These are phyloP conservation scores for Leccinum rimulosum DNA, from an alignment of 768 basidiomycete genomes.

Conservation along the genomic window DNA sequence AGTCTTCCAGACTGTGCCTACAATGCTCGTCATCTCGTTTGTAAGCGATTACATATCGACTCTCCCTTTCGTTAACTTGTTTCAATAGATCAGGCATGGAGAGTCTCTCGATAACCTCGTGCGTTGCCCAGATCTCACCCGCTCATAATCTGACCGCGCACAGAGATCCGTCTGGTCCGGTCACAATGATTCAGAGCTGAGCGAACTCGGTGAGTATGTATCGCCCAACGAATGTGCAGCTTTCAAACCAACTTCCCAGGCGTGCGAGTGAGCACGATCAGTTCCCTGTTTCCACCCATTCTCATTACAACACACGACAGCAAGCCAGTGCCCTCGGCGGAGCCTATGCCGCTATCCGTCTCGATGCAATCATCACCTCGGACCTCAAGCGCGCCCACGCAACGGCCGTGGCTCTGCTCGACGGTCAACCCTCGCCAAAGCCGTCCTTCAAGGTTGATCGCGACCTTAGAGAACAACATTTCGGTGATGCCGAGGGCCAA, in stretches of 20 bases:
- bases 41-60: conserved; percentile 13
- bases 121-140: not conserved
- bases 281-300: not conserved
- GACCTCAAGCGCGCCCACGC: conserved; percentile 60
- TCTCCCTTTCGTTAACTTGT: not conserved
- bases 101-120: conserved; percentile 79
- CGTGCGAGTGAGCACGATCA: conserved; percentile 43
- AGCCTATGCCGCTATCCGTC: conserved; percentile 44
- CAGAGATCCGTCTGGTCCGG: conserved; percentile 67
- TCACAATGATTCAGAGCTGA: conserved; percentile 69
- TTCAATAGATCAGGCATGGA: conserved; percentile 63
- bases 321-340: conserved; percentile 65
- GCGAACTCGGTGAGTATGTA: conserved; percentile 62
- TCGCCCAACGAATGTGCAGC: not conserved
- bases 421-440: conserved; percentile 45
- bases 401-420: conserved; percentile 57
- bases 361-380: conserved; percentile 64
- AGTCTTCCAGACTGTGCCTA: not conserved
- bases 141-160: not conserved
- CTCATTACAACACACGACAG: conserved; percentile 29
- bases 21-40: conserved; percentile 25
- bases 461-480: conserved; percentile 65
- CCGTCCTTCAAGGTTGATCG: conserved; percentile 46
- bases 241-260: conserved; percentile 35
- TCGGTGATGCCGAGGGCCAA: conserved; percentile 69